Evolutionary conservation across 306 rosid genomes (phyloP).

Genomic region (Cucurbita maxima): DNA sequence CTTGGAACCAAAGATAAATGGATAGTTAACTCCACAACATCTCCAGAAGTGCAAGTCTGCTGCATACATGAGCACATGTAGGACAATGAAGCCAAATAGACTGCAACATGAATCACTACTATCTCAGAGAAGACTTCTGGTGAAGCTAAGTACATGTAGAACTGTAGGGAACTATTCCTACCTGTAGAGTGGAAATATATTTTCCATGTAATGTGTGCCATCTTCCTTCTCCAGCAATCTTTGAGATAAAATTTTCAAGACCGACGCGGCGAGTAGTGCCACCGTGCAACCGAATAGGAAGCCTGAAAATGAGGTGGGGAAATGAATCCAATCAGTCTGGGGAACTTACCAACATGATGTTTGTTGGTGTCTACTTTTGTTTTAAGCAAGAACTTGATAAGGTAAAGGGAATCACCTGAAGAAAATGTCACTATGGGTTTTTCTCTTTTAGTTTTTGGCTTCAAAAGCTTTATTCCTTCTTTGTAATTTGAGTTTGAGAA

Average conservation of each 20-base stretch:
- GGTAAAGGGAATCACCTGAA: conserved; percentile 24
- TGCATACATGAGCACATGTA: conserved; percentile 66
- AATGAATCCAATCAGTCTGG: background rate
- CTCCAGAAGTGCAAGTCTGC: conserved; percentile 50
- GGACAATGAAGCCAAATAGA: conserved; percentile 42
- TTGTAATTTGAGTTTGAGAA: conserved; percentile 48
- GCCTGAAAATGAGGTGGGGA: conserved; percentile 17
- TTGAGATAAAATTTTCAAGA: conserved; percentile 23
- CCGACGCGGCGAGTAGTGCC: conserved; percentile 30
- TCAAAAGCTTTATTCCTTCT: conserved; percentile 36
- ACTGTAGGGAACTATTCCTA: background rate
- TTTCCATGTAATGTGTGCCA: conserved; percentile 36
- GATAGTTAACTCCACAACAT: conserved; percentile 50
- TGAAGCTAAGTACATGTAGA: background rate
- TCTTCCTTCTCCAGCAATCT: conserved; percentile 19
- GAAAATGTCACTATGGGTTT: conserved; percentile 44
- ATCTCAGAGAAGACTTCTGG: conserved; percentile 10
- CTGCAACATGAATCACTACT: conserved; percentile 26
- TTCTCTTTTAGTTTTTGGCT: conserved; percentile 41
- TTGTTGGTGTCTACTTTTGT: background rate
- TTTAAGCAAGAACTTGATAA: background rate
- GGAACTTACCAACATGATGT: background rate
- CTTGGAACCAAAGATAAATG: conserved; percentile 59
- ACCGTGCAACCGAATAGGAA: conserved; percentile 49
- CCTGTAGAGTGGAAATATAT: conserved; percentile 64